Percentiles rank a stretch among this genome's conserved stretches.
Evolutionary conservation across 2,329 filamentous ascomycete species (phyloP).

Genomic region (Neopestalotiopsis sp.): DNA sequence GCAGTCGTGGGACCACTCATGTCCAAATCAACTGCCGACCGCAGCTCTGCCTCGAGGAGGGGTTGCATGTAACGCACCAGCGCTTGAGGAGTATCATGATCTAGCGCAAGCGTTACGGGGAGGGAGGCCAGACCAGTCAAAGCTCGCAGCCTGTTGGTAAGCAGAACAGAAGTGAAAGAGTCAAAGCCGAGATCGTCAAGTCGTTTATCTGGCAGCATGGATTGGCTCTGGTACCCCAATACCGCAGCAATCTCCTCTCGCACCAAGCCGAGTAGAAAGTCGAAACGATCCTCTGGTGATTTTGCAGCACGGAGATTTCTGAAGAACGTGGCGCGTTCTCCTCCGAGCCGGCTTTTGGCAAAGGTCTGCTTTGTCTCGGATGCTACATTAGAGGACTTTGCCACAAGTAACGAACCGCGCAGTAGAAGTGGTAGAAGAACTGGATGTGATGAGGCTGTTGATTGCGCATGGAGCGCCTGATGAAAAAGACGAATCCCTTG

Average conservation of each 20-base stretch:
- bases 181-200: conserved; percentile 9
- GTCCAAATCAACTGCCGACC: not conserved
- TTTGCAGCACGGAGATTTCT: not conserved
- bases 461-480: not conserved
- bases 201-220: conserved; percentile 3
- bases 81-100: conserved; percentile 14
- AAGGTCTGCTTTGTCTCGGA: not conserved
- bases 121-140: conserved; percentile 6
- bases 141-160: not conserved
- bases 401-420: conserved; percentile 6
- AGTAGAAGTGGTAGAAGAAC: conserved; percentile 3
- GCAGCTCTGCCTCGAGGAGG: not conserved
- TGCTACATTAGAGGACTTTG: not conserved
- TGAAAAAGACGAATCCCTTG: conserved; percentile 5
- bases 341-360: not conserved
- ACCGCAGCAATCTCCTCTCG: conserved; percentile 11
- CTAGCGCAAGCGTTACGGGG: conserved; percentile 13
- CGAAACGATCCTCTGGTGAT: not conserved
- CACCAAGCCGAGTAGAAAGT: not conserved
- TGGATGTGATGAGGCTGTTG: not conserved
- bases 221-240: not conserved
- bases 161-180: conserved; percentile 8
- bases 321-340: not conserved
- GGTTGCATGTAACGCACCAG: conserved; percentile 4
- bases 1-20: not conserved